Base-by-base conservation (phyloP, 352 stramenopile species). In the Achlya hypogyna region DNA sequence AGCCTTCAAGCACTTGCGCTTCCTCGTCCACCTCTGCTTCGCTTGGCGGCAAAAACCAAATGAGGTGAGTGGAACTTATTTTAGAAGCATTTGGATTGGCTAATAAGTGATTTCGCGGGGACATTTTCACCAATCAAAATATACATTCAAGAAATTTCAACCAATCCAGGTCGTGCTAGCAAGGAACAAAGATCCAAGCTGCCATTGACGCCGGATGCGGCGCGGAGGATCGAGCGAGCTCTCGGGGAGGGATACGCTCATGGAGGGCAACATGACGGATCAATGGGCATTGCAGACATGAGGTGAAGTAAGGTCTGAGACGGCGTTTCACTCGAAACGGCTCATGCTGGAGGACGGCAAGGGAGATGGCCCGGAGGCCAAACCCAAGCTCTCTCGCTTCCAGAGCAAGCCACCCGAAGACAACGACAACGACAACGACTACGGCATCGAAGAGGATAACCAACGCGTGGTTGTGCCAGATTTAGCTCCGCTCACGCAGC, bases 81-180 rank as follows among this genome's bases (percentile, higher is more conserved):
- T n/a, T 45, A 45, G 38, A 45, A 18, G 38, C 38, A 10, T 45
- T 18, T 1, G 6, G n/a, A n/a, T 45, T 10, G 38, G 12, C 38
- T n/a, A 45, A 45, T 56, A n/a, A 58, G 31, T 22, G 29, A 35
- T 42, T 64, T 53, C 31, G 42, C 56, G 42, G 42, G 29, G 29
- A n/a, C 29, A 29, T 66, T 66, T 54, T 8, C 54, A 12, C 59
- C 59, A 66, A 66, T 66, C 47, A 18, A 3, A 12, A 45, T 18
- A 45, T 18, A 18, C 2, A 18, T 27, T 12, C 8, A 56, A 27
- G 25, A 9, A 49, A 10, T 56, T 56, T 10, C 10, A 10, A 56
- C 49, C 49, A 56, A 56, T 56, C 49, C 25, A 10, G 18, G 20
- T 20, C 12, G 20, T 10, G 25, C 49, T 10, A 3, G 31, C 49